Conservation (phyloP, 306 rosid species). For the Medicago arabica region DNA sequence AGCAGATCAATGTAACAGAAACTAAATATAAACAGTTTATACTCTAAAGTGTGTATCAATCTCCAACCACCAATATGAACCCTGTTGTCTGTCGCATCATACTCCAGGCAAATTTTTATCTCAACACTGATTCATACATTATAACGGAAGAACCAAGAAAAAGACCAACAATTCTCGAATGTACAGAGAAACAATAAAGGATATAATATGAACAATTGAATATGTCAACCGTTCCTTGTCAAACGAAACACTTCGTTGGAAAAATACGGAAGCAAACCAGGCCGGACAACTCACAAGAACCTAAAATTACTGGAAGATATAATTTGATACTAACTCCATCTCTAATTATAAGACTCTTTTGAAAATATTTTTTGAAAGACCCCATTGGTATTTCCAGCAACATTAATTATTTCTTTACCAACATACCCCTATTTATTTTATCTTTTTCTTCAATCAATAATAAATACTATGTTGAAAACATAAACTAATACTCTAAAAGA, state of each 20-base stretch:
- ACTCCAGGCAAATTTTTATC: slow-evolving; percentile 2
- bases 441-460: too few relatives aligned
- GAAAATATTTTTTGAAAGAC: too few relatives aligned
- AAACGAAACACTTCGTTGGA: neutral
- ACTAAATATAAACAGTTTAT: slow-evolving; percentile 5
- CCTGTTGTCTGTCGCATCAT: slow-evolving; percentile 9
- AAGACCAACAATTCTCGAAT: slow-evolving; percentile 15
- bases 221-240: slow-evolving; percentile 12
- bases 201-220: slow-evolving; percentile 16
- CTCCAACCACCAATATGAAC: slow-evolving; percentile 19
- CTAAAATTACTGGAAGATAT: slow-evolving; percentile 14
- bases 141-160: slow-evolving; percentile 16
- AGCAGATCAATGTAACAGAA: slow-evolving; percentile 21
- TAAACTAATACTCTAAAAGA: too few relatives aligned
- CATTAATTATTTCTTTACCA: too few relatives aligned
- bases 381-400: too few relatives aligned
- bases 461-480: too few relatives aligned
- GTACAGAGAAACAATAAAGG: slow-evolving; percentile 12
- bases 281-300: neutral
- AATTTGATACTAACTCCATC: neutral
- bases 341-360: too few relatives aligned
- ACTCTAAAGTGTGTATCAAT: slow-evolving; percentile 3
- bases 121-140: slow-evolving; percentile 2
- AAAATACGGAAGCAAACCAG: slow-evolving; percentile 11
- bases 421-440: too few relatives aligned